Percentiles rank a stretch among this genome's conserved stretches.
phyloP scores from a whole-genome alignment of 2,329 filamentous ascomycete species.

The Emergomyces orientalis region DNA sequence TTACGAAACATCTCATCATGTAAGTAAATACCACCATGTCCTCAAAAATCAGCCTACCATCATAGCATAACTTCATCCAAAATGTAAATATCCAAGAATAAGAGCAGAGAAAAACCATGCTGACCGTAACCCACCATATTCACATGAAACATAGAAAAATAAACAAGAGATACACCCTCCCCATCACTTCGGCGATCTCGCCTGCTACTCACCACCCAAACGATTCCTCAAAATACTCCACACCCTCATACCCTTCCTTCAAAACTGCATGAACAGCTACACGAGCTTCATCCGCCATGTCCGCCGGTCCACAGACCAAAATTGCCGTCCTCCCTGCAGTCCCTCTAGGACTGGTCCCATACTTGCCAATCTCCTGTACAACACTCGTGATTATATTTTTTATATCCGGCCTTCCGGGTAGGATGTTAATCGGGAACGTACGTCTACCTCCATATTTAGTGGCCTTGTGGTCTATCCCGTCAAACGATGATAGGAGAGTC shows the following conservation, averaged over 20 bases:
- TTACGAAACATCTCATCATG: background rate
- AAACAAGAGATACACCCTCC: background rate
- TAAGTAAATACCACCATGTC: no score
- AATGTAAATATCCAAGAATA: background rate
- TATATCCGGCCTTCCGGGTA: conserved; percentile 28
- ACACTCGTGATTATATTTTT: conserved; percentile 18
- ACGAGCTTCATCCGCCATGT: conserved; percentile 37
- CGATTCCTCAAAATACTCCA: conserved; percentile 40
- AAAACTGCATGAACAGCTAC: conserved; percentile 27
- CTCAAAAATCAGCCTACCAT: background rate
- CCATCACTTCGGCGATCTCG: no score
- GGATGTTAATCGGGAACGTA: conserved; percentile 17
- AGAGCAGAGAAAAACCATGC: background rate
- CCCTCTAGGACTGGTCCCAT: conserved; percentile 10
- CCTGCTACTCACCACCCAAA: conserved; percentile 27
- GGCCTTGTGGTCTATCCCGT: background rate
- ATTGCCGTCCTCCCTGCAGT: conserved; percentile 24
- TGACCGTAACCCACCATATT: background rate
- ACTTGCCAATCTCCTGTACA: conserved; percentile 15
- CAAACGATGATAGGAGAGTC: conserved; percentile 6
- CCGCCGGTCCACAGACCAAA: conserved; percentile 34
- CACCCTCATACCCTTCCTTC: conserved; percentile 20
- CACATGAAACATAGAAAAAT: background rate
- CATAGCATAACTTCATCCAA: background rate
- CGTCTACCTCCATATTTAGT: background rate